Evolutionary conservation across 306 rosid genomes (phyloP).

Genomic region (Acacia melanoxylon): DNA sequence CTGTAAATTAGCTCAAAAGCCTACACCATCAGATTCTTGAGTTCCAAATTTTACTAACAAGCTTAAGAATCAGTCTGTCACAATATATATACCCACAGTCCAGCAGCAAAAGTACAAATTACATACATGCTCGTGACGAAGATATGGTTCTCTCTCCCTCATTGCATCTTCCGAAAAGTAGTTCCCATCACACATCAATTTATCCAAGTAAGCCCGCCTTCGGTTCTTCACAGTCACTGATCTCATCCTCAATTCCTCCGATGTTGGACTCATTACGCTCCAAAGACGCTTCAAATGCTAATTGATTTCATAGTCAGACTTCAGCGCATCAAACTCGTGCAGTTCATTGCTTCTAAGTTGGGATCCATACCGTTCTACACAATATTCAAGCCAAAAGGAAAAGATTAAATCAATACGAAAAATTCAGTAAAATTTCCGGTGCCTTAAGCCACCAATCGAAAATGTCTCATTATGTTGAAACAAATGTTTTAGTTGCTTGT

Average conservation of each 20-base stretch:
- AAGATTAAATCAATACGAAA: not conserved
- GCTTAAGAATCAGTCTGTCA: too few relatives aligned
- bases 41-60: too few relatives aligned
- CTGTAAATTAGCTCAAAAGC: too few relatives aligned
- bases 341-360: constrained; percentile 63
- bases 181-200: constrained; percentile 51
- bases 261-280: constrained; percentile 66
- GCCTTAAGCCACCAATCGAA: not conserved
- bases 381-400: constrained; percentile 9
- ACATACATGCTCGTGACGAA: constrained; percentile 84
- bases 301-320: constrained; percentile 73
- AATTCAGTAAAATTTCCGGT: not conserved
- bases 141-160: constrained; percentile 92
- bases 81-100: too few relatives aligned
- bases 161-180: constrained; percentile 86
- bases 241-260: constrained; percentile 67
- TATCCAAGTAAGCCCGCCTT: constrained; percentile 79
- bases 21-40: too few relatives aligned
- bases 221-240: constrained; percentile 80
- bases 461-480: not conserved
- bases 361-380: constrained; percentile 80
- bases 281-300: constrained; percentile 78
- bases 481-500: not conserved
- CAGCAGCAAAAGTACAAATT: too few relatives aligned
- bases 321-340: constrained; percentile 59